A percentile compares a stretch with the other conserved stretches of the same genome.
Evolutionary conservation across 495 filamentous ascomycete genomes (phyloP).

Genomic region (Platismatia glauca): DNA sequence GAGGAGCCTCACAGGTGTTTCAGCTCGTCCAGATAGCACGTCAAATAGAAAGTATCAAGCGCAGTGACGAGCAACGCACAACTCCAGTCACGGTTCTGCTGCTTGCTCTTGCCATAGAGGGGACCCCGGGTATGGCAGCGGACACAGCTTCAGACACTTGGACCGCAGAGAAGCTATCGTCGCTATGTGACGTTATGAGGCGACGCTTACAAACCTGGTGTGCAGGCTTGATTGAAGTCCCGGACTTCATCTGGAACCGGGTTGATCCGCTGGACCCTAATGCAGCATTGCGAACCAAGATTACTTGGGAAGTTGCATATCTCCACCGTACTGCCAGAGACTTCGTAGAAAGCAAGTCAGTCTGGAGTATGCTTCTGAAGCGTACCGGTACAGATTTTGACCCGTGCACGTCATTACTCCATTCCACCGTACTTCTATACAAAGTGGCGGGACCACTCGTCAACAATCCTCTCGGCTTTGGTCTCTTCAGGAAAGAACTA

Average conservation of each 20-base stretch:
- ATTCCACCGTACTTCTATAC: neutral
- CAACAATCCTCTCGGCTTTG: neutral
- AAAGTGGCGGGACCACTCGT: neutral
- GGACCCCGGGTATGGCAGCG: neutral
- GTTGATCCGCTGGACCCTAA: neutral
- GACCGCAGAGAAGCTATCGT: neutral
- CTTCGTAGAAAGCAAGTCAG: neutral
- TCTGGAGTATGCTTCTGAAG: neutral
- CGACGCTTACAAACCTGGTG: neutral
- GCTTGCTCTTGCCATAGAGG: neutral
- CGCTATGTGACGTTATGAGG: neutral
- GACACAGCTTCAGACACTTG: neutral
- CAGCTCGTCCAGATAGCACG: neutral
- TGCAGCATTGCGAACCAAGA: slow-evolving; percentile 2
- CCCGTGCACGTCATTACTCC: neutral
- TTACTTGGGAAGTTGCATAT: slow-evolving; percentile 2
- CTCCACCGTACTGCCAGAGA: neutral
- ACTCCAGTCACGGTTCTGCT: neutral
- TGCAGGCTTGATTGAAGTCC: neutral
- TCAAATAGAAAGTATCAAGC: neutral
- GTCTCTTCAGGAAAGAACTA: neutral
- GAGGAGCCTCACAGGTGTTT: slow-evolving; percentile 9
- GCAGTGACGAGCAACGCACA: neutral
- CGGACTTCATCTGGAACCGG: slow-evolving; percentile 1
- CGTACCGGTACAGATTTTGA: neutral